Evolutionary conservation across 2,329 filamentous ascomycete genomes (phyloP).

Genomic region (Scedosporium aurantiacum): DNA sequence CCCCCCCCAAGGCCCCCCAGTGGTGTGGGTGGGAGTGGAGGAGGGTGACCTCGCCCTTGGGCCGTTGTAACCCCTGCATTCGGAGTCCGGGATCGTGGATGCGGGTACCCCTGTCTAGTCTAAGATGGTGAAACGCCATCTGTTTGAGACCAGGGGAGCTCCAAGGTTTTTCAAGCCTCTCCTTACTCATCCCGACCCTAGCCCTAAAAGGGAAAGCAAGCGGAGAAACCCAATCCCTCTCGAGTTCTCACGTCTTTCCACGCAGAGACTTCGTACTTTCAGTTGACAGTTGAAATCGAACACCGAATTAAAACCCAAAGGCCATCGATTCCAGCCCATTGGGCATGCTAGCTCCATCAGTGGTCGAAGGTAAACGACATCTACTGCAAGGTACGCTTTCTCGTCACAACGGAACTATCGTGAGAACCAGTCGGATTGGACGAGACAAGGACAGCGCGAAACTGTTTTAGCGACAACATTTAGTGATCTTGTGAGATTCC

Average conservation of each 20-base stretch:
- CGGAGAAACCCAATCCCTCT: not conserved
- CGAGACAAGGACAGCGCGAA: not conserved
- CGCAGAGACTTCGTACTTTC: not conserved
- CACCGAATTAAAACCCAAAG: not conserved
- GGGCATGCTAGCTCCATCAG: not conserved
- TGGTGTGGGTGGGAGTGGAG: too few species aligned
- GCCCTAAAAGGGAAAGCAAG: not conserved
- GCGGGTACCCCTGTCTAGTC: not conserved
- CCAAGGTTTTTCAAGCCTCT: not conserved
- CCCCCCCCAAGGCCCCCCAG: too few species aligned
- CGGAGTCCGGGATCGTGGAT: conserved; percentile 2
- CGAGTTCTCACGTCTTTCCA: not conserved
- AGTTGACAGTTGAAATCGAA: not conserved
- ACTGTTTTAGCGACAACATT: not conserved
- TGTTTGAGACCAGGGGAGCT: conserved; percentile 3
- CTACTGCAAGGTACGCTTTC: not conserved
- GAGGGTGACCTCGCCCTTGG: not conserved
- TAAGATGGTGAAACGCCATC: conserved; percentile 4
- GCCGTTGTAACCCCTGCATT: conserved; percentile 4
- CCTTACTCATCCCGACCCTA: conserved; percentile 1
- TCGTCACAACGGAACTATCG: not conserved
- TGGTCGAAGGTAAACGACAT: not conserved
- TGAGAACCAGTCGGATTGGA: not conserved
- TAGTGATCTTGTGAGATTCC: not conserved
- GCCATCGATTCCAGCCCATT: not conserved